A percentile compares a stretch with the other conserved stretches of the same genome.
These are phyloP conservation scores for Cyclotella kingstonii DNA, from an alignment of 108 stramenopile genomes.

Conservation along the genomic window DNA sequence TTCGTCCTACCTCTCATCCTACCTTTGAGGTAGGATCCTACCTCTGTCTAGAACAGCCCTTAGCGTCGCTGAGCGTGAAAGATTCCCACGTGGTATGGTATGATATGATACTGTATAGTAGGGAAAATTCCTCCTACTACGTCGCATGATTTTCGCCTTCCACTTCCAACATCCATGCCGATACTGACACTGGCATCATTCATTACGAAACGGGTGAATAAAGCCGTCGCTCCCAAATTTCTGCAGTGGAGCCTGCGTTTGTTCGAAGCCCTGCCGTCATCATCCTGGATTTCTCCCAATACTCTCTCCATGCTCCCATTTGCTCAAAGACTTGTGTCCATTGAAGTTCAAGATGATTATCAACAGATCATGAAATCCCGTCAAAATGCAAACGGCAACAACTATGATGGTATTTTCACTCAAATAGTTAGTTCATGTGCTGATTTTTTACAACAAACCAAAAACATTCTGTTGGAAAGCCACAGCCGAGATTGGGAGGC, in stretches of 20 bases:
- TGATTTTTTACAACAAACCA: too few relatives aligned
- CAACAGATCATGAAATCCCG: not conserved
- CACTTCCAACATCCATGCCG: not conserved
- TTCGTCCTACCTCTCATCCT: too few relatives aligned
- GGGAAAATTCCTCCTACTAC: not conserved
- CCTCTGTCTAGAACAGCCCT: too few relatives aligned
- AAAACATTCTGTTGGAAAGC: too few relatives aligned
- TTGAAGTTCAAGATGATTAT: constrained; percentile 54
- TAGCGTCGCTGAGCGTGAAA: too few relatives aligned
- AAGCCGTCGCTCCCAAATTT: constrained; percentile 27
- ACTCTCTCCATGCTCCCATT: constrained; percentile 43
- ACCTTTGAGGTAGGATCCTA: too few relatives aligned
- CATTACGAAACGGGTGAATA: constrained; percentile 38
- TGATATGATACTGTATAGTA: not conserved
- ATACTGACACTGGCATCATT: constrained; percentile 8
- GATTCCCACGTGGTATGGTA: too few relatives aligned
- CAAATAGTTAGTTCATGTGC: constrained; percentile 27
- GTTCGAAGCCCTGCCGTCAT: constrained; percentile 14
- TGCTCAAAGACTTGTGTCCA: constrained; percentile 51
- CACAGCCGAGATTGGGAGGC: too few relatives aligned
- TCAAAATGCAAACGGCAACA: constrained; percentile 1
- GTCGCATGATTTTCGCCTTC: not conserved
- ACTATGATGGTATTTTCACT: not conserved
- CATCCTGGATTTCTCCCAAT: constrained; percentile 16
- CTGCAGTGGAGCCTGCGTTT: constrained; percentile 29